phyloP scores from a whole-genome alignment of 2,329 filamentous ascomycete genomes.

The Ophiocordyceps camponoti-rufipedis region DNA sequence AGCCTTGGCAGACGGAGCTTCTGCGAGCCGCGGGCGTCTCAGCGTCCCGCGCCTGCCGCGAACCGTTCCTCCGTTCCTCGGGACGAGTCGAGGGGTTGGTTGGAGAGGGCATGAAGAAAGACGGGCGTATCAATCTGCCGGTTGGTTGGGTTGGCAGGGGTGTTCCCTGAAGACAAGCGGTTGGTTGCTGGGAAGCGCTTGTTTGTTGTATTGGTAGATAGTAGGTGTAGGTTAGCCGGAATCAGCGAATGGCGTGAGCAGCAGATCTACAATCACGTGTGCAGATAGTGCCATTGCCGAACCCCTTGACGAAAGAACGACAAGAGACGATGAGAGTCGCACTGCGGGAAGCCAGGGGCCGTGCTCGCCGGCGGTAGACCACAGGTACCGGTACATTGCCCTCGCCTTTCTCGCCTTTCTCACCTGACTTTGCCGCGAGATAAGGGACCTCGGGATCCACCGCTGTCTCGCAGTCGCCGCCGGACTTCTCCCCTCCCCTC shows the following conservation, averaged over 20 bases:
- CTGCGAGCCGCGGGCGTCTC: neutral
- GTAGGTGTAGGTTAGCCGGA: too few species aligned
- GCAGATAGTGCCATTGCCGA: neutral
- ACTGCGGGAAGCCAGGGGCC: neutral
- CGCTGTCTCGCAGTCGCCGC: too few species aligned
- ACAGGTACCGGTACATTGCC: too few species aligned
- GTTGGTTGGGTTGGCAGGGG: neutral
- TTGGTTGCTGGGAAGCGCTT: neutral
- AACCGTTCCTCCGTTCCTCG: neutral
- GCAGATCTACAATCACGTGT: neutral
- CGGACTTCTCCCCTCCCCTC: too few species aligned
- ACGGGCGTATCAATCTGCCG: neutral
- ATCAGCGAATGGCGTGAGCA: neutral
- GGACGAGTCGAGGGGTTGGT: neutral
- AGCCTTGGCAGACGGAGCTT: neutral
- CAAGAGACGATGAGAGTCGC: neutral
- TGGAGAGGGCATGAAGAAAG: neutral
- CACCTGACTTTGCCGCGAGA: too few species aligned
- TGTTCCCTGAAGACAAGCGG: neutral
- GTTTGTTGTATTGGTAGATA: neutral
- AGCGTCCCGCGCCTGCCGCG: too few species aligned
- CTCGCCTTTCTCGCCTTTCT: too few species aligned
- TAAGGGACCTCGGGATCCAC: too few species aligned
- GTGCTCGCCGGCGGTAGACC: too few species aligned
- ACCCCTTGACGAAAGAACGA: neutral